A percentile compares a stretch with the other conserved stretches of the same genome.
Evolutionary conservation across 768 basidiomycete species (phyloP).

Genomic region (Gloeopeniophorella convolvens): DNA sequence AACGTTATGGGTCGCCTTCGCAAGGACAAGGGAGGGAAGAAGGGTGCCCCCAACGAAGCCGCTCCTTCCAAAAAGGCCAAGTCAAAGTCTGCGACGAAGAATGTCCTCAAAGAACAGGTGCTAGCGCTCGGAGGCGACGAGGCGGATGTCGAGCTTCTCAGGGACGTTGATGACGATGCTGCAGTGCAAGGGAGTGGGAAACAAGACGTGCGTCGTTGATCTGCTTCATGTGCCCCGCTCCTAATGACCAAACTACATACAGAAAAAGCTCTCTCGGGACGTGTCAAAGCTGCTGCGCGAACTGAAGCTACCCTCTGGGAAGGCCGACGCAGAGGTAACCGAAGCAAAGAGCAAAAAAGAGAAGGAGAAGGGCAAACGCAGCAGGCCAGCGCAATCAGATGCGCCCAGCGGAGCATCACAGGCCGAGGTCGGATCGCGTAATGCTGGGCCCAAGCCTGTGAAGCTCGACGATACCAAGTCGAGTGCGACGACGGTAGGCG

Average conservation of each 20-base stretch:
- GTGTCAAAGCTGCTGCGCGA: slow-evolving; percentile 41
- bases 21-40: slow-evolving; percentile 14
- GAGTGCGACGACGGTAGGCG: too few species aligned
- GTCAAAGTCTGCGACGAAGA: neutral
- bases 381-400: too few species aligned
- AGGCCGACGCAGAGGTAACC: neutral
- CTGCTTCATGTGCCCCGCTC: slow-evolving; percentile 22
- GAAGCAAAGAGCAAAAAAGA: neutral
- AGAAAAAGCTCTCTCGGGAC: slow-evolving; percentile 40
- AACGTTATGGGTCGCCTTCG: slow-evolving; percentile 20
- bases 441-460: too few species aligned
- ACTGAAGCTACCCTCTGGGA: slow-evolving; percentile 14
- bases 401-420: too few species aligned
- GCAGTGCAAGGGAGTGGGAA: slow-evolving; percentile 23
- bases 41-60: neutral
- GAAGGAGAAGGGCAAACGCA: neutral
- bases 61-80: slow-evolving; percentile 15
- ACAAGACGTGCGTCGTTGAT: slow-evolving; percentile 26
- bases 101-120: slow-evolving; percentile 30
- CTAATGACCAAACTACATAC: neutral
- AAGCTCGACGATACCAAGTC: too few species aligned
- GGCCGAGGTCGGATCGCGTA: too few species aligned
- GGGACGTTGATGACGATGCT: slow-evolving; percentile 32
- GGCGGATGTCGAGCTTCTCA: slow-evolving; percentile 41
- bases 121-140: slow-evolving; percentile 42